phyloP scores from a whole-genome alignment of 148 eudicot genomes.

The Selenicereus undatus region DNA sequence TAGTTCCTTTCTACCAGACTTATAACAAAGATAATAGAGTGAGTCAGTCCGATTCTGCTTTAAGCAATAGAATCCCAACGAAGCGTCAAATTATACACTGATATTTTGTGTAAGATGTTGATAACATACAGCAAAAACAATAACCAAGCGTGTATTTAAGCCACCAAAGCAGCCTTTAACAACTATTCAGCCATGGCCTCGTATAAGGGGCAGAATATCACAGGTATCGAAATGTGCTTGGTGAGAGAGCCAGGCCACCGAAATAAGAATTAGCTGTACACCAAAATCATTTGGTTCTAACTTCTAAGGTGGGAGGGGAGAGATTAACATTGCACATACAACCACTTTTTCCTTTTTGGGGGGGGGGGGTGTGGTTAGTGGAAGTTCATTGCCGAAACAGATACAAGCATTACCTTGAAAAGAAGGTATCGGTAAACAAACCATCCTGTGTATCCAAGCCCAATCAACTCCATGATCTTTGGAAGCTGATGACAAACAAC shows the following conservation, averaged over 20 bases:
- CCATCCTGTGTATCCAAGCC: constrained; percentile 99
- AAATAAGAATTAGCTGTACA: no score
- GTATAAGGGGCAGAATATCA: no score
- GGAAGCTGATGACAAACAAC: constrained; percentile 62
- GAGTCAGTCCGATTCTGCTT: constrained; percentile 1
- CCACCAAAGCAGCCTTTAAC: not conserved
- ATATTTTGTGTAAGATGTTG: no score
- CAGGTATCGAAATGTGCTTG: no score
- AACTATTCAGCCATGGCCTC: no score
- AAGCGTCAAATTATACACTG: no score
- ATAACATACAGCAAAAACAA: no score
- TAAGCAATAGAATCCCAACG: no score
- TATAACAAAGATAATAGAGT: constrained; percentile 19
- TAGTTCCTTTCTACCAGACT: constrained; percentile 80
- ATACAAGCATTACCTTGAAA: constrained; percentile 66
- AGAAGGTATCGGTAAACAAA: constrained; percentile 98
- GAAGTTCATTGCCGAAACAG: not conserved
- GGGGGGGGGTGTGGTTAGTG: not conserved
- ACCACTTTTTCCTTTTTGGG: not conserved
- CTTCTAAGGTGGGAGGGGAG: no score
- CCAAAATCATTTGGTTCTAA: no score
- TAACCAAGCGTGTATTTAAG: no score
- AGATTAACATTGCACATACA: not conserved
- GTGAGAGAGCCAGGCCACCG: no score
- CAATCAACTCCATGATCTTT: constrained; percentile 96